A percentile compares a stretch with the other conserved stretches of the same genome.
Evolutionary conservation across 371 early-diverging fungal genomes (phyloP).

Genomic region (Nematocida homosporus): DNA sequence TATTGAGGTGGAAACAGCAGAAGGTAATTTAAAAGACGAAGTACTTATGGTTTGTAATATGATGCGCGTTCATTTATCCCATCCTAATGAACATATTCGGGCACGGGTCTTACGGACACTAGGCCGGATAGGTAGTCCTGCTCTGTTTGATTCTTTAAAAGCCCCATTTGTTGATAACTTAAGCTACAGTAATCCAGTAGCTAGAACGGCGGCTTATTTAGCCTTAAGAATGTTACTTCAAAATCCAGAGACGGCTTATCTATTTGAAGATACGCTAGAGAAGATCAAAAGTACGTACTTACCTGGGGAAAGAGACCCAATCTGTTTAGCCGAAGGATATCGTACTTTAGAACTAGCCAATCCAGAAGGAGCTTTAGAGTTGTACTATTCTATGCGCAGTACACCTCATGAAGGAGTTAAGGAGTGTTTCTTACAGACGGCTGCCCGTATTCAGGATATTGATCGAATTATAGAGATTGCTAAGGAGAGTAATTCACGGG

Average conservation of each 20-base stretch:
- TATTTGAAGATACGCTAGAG: conserved; percentile 39
- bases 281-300: conserved; percentile 45
- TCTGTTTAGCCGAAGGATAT: conserved; percentile 58
- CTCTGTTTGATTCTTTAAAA: conserved; percentile 69
- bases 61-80: conserved; percentile 85
- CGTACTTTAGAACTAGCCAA: conserved; percentile 43
- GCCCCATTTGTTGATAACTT: conserved; percentile 63
- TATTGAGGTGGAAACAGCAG: conserved; percentile 36
- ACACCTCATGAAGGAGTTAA: conserved; percentile 37
- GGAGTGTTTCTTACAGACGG: conserved; percentile 42
- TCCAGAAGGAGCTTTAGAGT: not conserved
- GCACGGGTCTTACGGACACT: conserved; percentile 86
- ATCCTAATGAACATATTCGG: conserved; percentile 95
- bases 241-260: conserved; percentile 35
- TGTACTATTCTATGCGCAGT: conserved; percentile 36
- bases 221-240: conserved; percentile 69
- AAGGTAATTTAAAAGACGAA: conserved; percentile 57
- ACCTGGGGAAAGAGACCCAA: conserved; percentile 55
- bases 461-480: conserved; percentile 43
- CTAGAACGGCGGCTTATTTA: conserved; percentile 83
- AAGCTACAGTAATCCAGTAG: conserved; percentile 88
- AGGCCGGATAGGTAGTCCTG: conserved; percentile 82
- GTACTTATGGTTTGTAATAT: conserved; percentile 72
- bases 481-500: conserved; percentile 28
- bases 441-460: conserved; percentile 17